Percentiles rank a stretch among this genome's conserved stretches.
phyloP scores from a whole-genome alignment of 768 basidiomycete genomes.

The Heimioporus sp. region DNA sequence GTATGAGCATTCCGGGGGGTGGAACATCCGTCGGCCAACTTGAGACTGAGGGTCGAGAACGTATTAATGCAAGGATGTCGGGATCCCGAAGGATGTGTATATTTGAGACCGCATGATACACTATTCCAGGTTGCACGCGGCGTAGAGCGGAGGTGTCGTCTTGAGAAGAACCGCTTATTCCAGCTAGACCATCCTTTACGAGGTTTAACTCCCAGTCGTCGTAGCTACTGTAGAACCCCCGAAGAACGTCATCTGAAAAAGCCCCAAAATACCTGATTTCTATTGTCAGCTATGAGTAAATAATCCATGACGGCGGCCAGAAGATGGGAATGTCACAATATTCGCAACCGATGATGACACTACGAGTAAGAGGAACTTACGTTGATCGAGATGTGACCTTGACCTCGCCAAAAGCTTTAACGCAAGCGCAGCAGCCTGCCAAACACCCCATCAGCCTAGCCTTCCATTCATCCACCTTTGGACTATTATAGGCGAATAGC shows the following conservation, averaged over 20 bases:
- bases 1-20: conserved; percentile 58
- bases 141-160: conserved; percentile 32
- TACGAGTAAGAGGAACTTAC: conserved; percentile 48
- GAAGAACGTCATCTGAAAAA: conserved; percentile 49
- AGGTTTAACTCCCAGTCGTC: conserved; percentile 63
- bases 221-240: conserved; percentile 59
- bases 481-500: conserved; percentile 72
- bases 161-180: conserved; percentile 13
- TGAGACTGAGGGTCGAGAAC: conserved; percentile 24
- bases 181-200: conserved; percentile 48
- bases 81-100: conserved; percentile 53
- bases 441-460: conserved; percentile 53
- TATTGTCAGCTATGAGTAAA: conserved; percentile 12
- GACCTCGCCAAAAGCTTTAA: conserved; percentile 58
- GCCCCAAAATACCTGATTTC: conserved; percentile 68
- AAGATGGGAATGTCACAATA: conserved; percentile 9
- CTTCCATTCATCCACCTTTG: conserved; percentile 64
- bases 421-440: conserved; percentile 65
- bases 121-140: conserved; percentile 45
- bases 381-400: conserved; percentile 65
- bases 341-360: neutral
- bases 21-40: conserved; percentile 59
- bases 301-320: conserved; percentile 2
- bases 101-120: conserved; percentile 66
- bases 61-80: conserved; percentile 38